Base-by-base conservation (phyloP, 306 rosid species). In the Prunus armeniaca region DNA sequence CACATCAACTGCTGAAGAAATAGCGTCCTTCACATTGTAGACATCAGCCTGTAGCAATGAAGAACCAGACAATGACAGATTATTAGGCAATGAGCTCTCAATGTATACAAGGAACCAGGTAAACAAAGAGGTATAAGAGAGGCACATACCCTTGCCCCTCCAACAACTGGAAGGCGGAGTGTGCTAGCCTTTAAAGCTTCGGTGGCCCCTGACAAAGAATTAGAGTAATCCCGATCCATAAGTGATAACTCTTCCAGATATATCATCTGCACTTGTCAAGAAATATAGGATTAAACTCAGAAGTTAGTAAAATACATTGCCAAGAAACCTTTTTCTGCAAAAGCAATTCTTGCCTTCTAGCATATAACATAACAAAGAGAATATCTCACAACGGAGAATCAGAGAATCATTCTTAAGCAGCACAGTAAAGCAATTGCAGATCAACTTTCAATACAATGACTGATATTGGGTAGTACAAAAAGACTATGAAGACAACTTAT, bases 121-220 rank as follows among this genome's bases (percentile, higher is more conserved):
- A 57, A 57, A 49, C 14, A 27, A 58, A 75, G 67, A 69, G 32
- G 30, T 55, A 69, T 62, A 67, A 55, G 65, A 73, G 71, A 84
- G 68, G 77, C 67, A 61, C 81, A 70, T 69, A 89, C 99, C 97
- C 89, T 92, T 69, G 98, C 97, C 73, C 98, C 94, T 73, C 86
- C 86, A 78, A 86, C 93, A 75, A 93, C 89, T 14, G 98, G 99
- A 81, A 96, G 96, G 68, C 98, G 99, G 76, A 96, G 98, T 74
- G 97, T 91, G 87, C 99, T 91, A 77, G 96, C 98, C 84, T 66
- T 87, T 80, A 96, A 77, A 45, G 98, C 96, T 83, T 96, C 97
- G 55, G 74, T 87, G 57, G 93, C 97, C 77, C 97, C 99, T 19
- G 88, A 92, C 50, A 96, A 85, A 45, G 97, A 92, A 77, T 84